phyloP scores from a whole-genome alignment of 345 rosid genomes.

The Corymbia maculata region DNA sequence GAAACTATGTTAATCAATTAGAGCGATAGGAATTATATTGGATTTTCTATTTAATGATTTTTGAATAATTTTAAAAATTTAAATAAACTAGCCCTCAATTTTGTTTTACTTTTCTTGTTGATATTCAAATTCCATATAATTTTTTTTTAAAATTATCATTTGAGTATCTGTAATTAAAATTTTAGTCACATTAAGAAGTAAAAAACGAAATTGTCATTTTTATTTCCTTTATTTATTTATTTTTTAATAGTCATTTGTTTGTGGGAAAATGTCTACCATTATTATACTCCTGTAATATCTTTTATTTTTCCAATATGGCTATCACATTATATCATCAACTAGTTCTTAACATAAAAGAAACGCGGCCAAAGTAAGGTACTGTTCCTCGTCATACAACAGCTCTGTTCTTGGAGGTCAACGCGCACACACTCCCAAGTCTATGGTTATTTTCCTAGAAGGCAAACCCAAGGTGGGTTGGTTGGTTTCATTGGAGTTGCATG shows the following conservation, averaged over 20 bases:
- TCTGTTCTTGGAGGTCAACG: no score
- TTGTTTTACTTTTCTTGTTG: background rate
- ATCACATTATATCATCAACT: background rate
- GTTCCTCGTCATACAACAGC: background rate
- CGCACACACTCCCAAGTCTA: no score
- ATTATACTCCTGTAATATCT: background rate
- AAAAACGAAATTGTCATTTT: background rate
- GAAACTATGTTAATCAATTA: no score
- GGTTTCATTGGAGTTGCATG: no score
- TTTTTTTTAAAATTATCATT: no score
- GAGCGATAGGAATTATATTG: background rate
- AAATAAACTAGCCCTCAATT: background rate
- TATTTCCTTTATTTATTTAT: no score
- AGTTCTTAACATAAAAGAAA: background rate
- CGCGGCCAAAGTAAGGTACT: background rate
- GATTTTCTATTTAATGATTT: no score
- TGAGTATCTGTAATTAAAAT: background rate
- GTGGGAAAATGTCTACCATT: background rate
- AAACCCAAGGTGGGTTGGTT: no score
- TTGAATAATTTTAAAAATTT: no score
- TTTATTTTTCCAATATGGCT: background rate
- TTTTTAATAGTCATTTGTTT: no score
- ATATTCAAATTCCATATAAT: background rate
- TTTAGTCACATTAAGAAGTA: background rate
- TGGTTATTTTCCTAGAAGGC: no score